These are phyloP conservation scores for Nigrospora osmanthi DNA, from an alignment of 2,329 filamentous ascomycete species.

Conservation along the genomic window DNA sequence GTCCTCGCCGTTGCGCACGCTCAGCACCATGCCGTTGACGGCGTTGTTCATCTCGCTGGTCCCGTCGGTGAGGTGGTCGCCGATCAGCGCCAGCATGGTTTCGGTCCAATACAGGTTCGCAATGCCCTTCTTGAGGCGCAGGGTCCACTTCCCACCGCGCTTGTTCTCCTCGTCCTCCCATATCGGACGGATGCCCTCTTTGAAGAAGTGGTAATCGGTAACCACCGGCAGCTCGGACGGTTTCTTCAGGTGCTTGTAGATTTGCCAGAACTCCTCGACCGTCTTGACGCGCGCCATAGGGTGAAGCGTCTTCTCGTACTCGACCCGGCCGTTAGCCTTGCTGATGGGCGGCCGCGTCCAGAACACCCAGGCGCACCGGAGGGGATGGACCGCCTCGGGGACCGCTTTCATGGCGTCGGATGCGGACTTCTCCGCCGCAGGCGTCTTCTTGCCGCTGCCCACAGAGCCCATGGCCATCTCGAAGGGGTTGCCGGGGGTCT, in stretches of 20 bases:
- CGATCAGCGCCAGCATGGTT: slow-evolving; percentile 79
- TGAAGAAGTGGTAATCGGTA: slow-evolving; percentile 97
- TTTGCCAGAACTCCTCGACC: slow-evolving; percentile 83
- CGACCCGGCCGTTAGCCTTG: slow-evolving; percentile 78
- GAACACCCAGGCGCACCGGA: slow-evolving; percentile 89
- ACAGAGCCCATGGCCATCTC: slow-evolving; percentile 59
- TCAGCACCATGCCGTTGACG: slow-evolving; percentile 89
- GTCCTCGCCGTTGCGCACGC: slow-evolving; percentile 90
- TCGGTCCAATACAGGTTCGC: slow-evolving; percentile 97
- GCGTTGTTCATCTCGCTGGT: slow-evolving; percentile 84
- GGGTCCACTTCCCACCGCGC: slow-evolving; percentile 93
- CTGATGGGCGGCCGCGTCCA: slow-evolving; percentile 96
- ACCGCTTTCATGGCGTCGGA: slow-evolving; percentile 33
- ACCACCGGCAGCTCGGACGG: slow-evolving; percentile 84
- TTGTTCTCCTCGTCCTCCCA: slow-evolving; percentile 99
- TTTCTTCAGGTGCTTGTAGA: slow-evolving; percentile 83
- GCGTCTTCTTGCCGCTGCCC: slow-evolving; percentile 36
- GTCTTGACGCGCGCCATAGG: slow-evolving; percentile 75
- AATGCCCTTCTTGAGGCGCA: slow-evolving; percentile 93
- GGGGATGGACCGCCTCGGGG: slow-evolving; percentile 42
- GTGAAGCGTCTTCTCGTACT: slow-evolving; percentile 95
- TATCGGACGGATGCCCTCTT: slow-evolving; percentile 89
- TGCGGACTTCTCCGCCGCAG: slow-evolving; percentile 56
- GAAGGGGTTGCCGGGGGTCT: slow-evolving; percentile 73
- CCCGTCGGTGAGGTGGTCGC: slow-evolving; percentile 89